These are phyloP conservation scores for Pleurotus ostreatus DNA, from an alignment of 768 basidiomycete species.

Conservation along the genomic window DNA sequence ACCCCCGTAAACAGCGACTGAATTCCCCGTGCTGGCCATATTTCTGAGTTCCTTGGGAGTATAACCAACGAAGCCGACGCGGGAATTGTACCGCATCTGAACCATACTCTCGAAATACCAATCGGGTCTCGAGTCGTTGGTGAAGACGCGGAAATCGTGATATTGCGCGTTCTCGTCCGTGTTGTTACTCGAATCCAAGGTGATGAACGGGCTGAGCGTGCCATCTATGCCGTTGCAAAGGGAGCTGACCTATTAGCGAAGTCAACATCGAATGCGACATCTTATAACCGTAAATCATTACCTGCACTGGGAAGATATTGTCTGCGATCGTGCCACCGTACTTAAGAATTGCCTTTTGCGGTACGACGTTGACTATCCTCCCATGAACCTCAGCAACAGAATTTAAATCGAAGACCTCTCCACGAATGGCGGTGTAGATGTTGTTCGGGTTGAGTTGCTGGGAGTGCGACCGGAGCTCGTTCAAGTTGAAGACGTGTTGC, in stretches of 20 bases:
- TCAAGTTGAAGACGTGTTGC: constrained; percentile 81
- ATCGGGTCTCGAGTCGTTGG: constrained; percentile 89
- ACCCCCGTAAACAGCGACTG: constrained; percentile 84
- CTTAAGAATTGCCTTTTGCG: constrained; percentile 67
- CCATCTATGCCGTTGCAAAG: constrained; percentile 87
- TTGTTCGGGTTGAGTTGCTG: constrained; percentile 60
- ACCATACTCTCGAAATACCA: constrained; percentile 99
- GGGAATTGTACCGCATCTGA: constrained; percentile 82
- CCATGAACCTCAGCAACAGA: constrained; percentile 62
- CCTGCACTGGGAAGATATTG: constrained; percentile 91
- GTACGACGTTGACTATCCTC: constrained; percentile 67
- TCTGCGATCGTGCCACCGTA: constrained; percentile 80
- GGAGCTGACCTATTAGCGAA: constrained; percentile 66
- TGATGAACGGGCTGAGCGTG: constrained; percentile 79
- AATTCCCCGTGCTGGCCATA: constrained; percentile 57
- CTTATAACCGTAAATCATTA: constrained; percentile 24
- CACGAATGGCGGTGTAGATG: constrained; percentile 79
- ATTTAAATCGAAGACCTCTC: constrained; percentile 91
- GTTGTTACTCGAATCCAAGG: constrained; percentile 71
- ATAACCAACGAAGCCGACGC: constrained; percentile 85
- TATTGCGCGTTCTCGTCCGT: constrained; percentile 76
- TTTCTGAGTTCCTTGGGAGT: constrained; percentile 71
- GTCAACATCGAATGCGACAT: neutral
- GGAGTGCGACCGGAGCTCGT: constrained; percentile 76
- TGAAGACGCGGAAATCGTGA: constrained; percentile 92